A percentile compares a stretch with the other conserved stretches of the same genome.
Evolutionary conservation across 345 rosid species (phyloP).

Genomic region (Toxicodendron radicans): DNA sequence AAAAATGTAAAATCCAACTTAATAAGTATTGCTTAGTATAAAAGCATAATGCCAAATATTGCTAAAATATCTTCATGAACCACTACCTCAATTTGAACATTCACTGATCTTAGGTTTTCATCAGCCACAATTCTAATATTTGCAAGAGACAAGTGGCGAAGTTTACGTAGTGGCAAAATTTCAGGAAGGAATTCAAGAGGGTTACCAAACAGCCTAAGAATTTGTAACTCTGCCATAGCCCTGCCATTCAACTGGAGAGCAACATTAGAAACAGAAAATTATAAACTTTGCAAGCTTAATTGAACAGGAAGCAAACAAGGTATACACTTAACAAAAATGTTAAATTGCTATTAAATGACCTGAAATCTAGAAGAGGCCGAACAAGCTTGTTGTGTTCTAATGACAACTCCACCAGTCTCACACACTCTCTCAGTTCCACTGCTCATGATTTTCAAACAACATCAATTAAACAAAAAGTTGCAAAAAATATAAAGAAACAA

Average conservation of each 20-base stretch:
- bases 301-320: conserved; percentile 11
- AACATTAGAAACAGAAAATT: conserved; percentile 36
- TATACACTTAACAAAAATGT: conserved; percentile 16
- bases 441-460: conserved; percentile 38
- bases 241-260: conserved; percentile 55
- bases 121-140: conserved; percentile 89
- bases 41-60: conserved; percentile 6
- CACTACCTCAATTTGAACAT: conserved; percentile 86
- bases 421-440: conserved; percentile 95
- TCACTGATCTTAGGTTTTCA: conserved; percentile 87
- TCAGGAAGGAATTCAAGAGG: conserved; percentile 99
- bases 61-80: neutral
- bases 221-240: conserved; percentile 83
- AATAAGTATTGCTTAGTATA: neutral
- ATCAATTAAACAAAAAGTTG: conserved; percentile 18
- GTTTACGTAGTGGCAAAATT: conserved; percentile 84
- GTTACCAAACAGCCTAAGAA: conserved; percentile 90
- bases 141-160: conserved; percentile 90
- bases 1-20: conserved; percentile 1
- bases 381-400: conserved; percentile 93
- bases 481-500: conserved; percentile 6
- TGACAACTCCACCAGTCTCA: conserved; percentile 76
- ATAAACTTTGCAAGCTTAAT: conserved; percentile 18
- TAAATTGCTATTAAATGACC: conserved; percentile 48
- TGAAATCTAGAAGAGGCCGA: conserved; percentile 99